Conservation (phyloP, 257 asterid species). For the Galeopsis tetrahit region DNA sequence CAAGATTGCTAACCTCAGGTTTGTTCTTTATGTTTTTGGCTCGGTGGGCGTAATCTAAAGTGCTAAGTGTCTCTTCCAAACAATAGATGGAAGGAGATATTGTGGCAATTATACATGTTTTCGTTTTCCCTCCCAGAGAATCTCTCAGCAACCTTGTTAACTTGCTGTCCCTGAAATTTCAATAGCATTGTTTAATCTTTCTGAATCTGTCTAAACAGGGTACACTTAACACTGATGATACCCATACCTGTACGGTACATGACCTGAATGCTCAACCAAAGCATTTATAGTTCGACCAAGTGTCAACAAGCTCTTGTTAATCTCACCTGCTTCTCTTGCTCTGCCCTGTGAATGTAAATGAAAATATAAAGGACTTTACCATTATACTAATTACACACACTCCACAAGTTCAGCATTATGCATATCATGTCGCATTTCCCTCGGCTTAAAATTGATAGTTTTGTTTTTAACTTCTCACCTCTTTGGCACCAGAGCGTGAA, state of each 20-base stretch:
- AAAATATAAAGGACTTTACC: background rate
- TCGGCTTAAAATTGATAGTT: background rate
- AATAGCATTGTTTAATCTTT: slow-evolving; percentile 25
- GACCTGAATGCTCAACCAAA: slow-evolving; percentile 98
- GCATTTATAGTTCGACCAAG: slow-evolving; percentile 97
- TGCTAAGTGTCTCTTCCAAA: slow-evolving; percentile 97
- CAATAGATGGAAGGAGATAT: slow-evolving; percentile 87
- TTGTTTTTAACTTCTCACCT: slow-evolving; percentile 55
- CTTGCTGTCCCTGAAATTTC: slow-evolving; percentile 90
- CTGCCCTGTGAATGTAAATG: slow-evolving; percentile 69
- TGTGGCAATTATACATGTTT: slow-evolving; percentile 97
- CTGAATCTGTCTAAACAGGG: slow-evolving; percentile 15
- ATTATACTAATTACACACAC: background rate
- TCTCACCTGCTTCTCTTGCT: slow-evolving; percentile 99
- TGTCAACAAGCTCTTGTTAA: slow-evolving; percentile 97
- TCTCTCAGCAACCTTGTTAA: slow-evolving; percentile 92
- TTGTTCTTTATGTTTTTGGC: slow-evolving; percentile 99
- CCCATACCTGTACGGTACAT: slow-evolving; percentile 86
- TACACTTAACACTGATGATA: slow-evolving; percentile 22
- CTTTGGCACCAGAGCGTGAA: slow-evolving; percentile 99
- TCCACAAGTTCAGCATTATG: slow-evolving; percentile 27
- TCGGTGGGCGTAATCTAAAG: slow-evolving; percentile 95
- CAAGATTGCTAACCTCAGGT: slow-evolving; percentile 74
- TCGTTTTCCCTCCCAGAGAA: slow-evolving; percentile 97
- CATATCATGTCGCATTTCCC: slow-evolving; percentile 11